Base-by-base conservation (phyloP, 106 monocot species). In the Phalaenopsis aphrodite region DNA sequence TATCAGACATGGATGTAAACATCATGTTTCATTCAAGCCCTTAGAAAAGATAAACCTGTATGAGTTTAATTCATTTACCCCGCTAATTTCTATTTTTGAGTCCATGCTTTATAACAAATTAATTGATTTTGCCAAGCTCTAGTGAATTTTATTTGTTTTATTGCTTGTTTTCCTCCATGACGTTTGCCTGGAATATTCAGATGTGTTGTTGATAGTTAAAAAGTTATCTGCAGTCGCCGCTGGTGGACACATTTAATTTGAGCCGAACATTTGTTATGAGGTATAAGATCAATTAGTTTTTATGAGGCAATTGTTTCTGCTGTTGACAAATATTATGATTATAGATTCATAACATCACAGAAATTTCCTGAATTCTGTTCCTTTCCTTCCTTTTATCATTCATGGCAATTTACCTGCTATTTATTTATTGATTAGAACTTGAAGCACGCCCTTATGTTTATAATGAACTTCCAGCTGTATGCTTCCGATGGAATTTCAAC, bases 401-500 rank as follows among this genome's bases (percentile, higher is more conserved):
- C 23, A 23, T 2, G 14, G 52, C 12, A 64, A 0, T 64, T n/a
- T 7, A 64, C 64, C 7, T 6, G n/a, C 64, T 64, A 23, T 1
- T 64, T n/a, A 12, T 64, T 64, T 21, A 1, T 5, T 64, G n/a
- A 64, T 61, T 64, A 64, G 8, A n/a, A 64, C 14, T 23, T 64
- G 23, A 64, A 24, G n/a, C 64, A 15, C 30, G 16, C 19, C 43
- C 41, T 7, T 6, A 74, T 42, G 43, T 15, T 74, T 15, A 6
- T 3, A 43, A 43, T 74, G 18, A 45, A 48, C 52, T 48, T 86
- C 55, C 87, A 95, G 93, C 85, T 95, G 21, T 93, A 95, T 84
- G 83, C 81, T 79, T 89, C 89, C 16, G 95, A 95, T 75, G 86
- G 61, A 42, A 84, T 95, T 75, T 95, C 95, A 37, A 84, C 93